Percentiles rank a stretch among this genome's conserved stretches.
Conservation (phyloP, 2,329 filamentous ascomycete genomes). For the Westerdykella ornata region DNA sequence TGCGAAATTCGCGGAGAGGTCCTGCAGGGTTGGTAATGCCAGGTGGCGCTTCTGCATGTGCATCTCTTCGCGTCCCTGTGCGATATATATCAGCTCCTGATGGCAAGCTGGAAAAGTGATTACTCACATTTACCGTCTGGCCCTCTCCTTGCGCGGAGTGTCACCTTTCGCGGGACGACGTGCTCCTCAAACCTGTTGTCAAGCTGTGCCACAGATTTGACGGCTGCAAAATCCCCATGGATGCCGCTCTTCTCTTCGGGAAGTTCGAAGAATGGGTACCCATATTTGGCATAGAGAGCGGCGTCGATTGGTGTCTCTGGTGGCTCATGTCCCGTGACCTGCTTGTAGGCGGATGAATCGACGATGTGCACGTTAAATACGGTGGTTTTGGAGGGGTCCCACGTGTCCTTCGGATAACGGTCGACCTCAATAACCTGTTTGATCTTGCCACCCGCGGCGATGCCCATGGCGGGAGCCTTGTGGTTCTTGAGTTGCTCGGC, state of each 20-base stretch:
- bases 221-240: conserved; percentile 18
- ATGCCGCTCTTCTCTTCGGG: conserved; percentile 26
- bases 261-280: conserved; percentile 36
- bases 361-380: conserved; percentile 40
- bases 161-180: no score
- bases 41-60: no score
- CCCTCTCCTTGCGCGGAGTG: no score
- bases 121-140: no score
- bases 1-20: conserved; percentile 12
- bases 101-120: no score
- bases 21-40: conserved; percentile 13
- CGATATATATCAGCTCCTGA: no score
- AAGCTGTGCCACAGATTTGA: conserved; percentile 24
- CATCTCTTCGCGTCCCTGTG: no score
- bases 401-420: conserved; percentile 4
- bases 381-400: conserved; percentile 10
- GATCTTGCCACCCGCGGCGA: conserved; percentile 40
- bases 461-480: conserved; percentile 23
- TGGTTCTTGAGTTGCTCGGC: background rate
- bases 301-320: conserved; percentile 34
- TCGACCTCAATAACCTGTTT: conserved; percentile 37
- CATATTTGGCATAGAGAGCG: conserved; percentile 27
- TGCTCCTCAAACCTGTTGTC: conserved; percentile 8
- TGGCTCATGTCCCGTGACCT: conserved; percentile 33
- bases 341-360: conserved; percentile 31